phyloP scores from a whole-genome alignment of 352 stramenopile genomes.

The Phytophthora syringae region DNA sequence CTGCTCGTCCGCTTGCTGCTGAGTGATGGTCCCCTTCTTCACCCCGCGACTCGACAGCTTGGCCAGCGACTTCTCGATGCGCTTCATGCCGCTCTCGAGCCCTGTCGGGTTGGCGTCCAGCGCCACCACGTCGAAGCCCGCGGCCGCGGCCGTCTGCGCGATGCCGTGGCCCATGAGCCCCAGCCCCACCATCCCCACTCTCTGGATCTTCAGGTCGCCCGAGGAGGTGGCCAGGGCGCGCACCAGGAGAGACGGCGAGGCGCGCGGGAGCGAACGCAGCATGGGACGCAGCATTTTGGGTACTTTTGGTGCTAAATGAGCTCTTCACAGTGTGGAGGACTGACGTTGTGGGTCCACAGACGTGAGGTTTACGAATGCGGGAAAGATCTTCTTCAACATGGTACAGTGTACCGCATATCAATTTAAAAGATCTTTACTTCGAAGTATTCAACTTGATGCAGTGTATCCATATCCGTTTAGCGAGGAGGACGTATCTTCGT shows the following conservation, averaged over 20 bases:
- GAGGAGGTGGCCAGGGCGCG: conserved; percentile 39
- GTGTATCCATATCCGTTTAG: too few relatives aligned
- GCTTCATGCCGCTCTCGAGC: conserved; percentile 86
- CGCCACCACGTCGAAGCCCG: conserved; percentile 87
- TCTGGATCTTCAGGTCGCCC: conserved; percentile 63
- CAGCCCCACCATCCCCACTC: conserved; percentile 95
- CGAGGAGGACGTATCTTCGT: conserved; percentile 24
- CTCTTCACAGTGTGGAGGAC: conserved; percentile 3
- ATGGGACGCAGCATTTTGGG: conserved; percentile 17
- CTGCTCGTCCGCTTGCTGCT: conserved; percentile 74
- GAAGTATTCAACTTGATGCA: too few relatives aligned
- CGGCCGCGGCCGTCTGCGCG: conserved; percentile 91
- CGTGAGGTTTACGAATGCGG: conserved; percentile 21
- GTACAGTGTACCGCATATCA: too few relatives aligned
- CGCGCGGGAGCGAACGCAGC: conserved; percentile 20
- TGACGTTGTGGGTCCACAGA: conserved; percentile 23
- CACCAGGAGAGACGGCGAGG: conserved; percentile 25
- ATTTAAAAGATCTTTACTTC: too few relatives aligned
- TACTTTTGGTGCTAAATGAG: background rate
- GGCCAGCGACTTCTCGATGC: conserved; percentile 92
- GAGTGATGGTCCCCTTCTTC: conserved; percentile 90
- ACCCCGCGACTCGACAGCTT: conserved; percentile 90
- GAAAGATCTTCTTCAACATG: conserved; percentile 28
- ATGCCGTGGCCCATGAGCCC: conserved; percentile 99
- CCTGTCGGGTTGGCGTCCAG: conserved; percentile 78